phyloP scores from a whole-genome alignment of 495 filamentous ascomycete genomes.

The Trichoderma gamsii region DNA sequence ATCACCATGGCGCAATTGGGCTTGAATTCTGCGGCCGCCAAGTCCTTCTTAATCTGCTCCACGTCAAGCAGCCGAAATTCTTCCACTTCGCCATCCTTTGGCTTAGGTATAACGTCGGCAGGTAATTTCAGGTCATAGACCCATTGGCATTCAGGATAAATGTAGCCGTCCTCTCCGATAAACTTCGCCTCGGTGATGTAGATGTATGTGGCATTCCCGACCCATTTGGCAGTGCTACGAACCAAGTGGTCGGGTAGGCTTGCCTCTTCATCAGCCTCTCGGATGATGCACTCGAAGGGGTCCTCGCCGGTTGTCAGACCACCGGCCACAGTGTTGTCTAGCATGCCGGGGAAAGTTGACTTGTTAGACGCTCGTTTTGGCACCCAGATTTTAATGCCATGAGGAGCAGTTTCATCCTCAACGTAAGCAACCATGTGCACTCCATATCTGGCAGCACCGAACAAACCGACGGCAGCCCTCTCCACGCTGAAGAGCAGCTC shows the following conservation, averaged over 20 bases:
- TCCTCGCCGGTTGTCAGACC: conserved; percentile 75
- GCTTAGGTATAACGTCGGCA: conserved; percentile 58
- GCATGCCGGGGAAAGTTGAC: conserved; percentile 76
- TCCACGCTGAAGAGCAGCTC: conserved; percentile 73
- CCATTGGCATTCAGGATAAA: conserved; percentile 90
- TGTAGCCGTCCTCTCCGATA: conserved; percentile 77
- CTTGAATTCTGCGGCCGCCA: conserved; percentile 77
- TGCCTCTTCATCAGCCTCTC: conserved; percentile 87
- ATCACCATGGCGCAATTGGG: conserved; percentile 84
- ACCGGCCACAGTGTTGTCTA: conserved; percentile 93
- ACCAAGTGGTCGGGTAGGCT: conserved; percentile 69
- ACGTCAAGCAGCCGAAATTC: conserved; percentile 73
- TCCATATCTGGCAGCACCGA: conserved; percentile 83
- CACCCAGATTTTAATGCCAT: conserved; percentile 75
- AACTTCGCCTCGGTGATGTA: conserved; percentile 70
- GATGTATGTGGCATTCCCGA: conserved; percentile 77
- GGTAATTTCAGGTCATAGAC: conserved; percentile 83
- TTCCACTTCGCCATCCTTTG: conserved; percentile 83
- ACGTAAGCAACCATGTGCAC: conserved; percentile 83
- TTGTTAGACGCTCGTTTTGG: conserved; percentile 70
- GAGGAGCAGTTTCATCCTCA: conserved; percentile 37
- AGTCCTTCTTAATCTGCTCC: conserved; percentile 62
- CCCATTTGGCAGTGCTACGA: conserved; percentile 46
- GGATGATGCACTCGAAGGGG: conserved; percentile 70
- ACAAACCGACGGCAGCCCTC: conserved; percentile 68